Evolutionary conservation across 139 green algal species (phyloP).

Genomic region (Chlamydomonas applanata): DNA sequence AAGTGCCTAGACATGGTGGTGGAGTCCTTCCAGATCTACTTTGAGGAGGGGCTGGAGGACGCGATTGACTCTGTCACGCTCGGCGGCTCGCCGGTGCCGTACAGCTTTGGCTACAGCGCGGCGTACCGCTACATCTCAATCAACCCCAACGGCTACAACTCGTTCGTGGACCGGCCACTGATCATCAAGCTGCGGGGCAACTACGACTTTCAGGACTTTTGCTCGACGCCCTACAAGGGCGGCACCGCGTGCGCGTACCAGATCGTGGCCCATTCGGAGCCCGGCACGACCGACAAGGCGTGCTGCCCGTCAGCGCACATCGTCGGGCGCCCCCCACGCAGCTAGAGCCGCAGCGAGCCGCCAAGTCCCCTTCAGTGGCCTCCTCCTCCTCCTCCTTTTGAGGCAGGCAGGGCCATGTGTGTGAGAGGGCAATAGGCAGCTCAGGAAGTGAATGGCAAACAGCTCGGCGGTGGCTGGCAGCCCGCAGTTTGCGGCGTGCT

Average conservation of each 20-base stretch:
- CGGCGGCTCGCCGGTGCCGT: neutral
- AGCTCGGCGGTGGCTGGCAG: no score
- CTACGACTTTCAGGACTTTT: slow-evolving; percentile 19
- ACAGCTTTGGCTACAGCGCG: neutral
- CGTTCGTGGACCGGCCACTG: slow-evolving; percentile 11
- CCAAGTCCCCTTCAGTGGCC: no score
- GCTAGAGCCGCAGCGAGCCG: no score
- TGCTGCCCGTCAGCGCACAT: slow-evolving; percentile 27
- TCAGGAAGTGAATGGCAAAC: no score
- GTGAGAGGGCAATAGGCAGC: no score
- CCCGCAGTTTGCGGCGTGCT: no score
- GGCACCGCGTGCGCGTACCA: slow-evolving; percentile 17
- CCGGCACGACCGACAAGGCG: neutral
- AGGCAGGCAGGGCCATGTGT: no score
- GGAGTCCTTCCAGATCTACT: slow-evolving; percentile 24
- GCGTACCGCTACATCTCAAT: slow-evolving; percentile 13
- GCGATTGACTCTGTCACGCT: neutral
- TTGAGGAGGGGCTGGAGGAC: neutral
- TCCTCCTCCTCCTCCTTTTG: no score
- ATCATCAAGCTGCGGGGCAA: slow-evolving; percentile 4
- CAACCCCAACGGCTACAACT: slow-evolving; percentile 14
- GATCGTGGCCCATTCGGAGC: neutral
- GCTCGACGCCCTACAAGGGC: slow-evolving; percentile 8
- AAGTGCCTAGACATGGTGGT: slow-evolving; percentile 20
- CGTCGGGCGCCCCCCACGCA: no score